These are phyloP conservation scores for Pontederia crassipes DNA, from an alignment of 176 grass and related monocot genomes.

Conservation along the genomic window DNA sequence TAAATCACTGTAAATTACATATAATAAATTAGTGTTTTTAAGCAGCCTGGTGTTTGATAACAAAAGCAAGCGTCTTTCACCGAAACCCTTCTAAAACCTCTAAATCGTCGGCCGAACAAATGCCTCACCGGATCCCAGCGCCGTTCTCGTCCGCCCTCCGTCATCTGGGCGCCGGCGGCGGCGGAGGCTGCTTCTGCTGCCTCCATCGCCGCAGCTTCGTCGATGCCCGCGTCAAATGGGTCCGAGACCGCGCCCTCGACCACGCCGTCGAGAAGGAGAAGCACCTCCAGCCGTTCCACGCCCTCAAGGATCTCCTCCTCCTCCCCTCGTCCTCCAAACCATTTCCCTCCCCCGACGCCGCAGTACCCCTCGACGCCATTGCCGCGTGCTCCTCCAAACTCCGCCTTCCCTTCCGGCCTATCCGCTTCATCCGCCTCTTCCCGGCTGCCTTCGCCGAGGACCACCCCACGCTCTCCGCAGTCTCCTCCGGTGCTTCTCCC, in stretches of 20 bases:
- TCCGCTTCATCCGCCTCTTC: slow-evolving; percentile 71
- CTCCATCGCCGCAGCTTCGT: slow-evolving; percentile 21
- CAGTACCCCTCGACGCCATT: slow-evolving; percentile 20
- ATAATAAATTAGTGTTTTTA: too few relatives aligned
- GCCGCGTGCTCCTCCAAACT: slow-evolving; percentile 15
- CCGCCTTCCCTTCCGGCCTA: slow-evolving; percentile 58
- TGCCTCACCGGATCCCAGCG: too few relatives aligned
- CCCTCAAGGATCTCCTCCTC: slow-evolving; percentile 74
- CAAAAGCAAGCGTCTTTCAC: too few relatives aligned
- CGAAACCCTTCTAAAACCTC: too few relatives aligned
- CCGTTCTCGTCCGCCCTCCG: too few relatives aligned
- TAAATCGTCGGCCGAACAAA: too few relatives aligned
- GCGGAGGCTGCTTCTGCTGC: too few relatives aligned
- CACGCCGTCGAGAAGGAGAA: slow-evolving; percentile 78
- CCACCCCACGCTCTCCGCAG: slow-evolving; percentile 20
- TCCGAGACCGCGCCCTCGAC: slow-evolving; percentile 67
- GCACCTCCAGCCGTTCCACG: slow-evolving; percentile 67
- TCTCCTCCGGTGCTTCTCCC: slow-evolving; percentile 22
- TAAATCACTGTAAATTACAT: too few relatives aligned
- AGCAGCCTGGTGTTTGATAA: too few relatives aligned
- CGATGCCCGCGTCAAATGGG: slow-evolving; percentile 55
- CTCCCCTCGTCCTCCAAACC: slow-evolving; percentile 29
- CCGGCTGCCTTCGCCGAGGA: slow-evolving; percentile 44
- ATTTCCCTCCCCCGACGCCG: slow-evolving; percentile 41
- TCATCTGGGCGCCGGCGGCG: too few relatives aligned